Percentiles rank a stretch among this genome's conserved stretches.
Conservation (phyloP, 768 basidiomycete genomes). For the Nidularia pulvinata region DNA sequence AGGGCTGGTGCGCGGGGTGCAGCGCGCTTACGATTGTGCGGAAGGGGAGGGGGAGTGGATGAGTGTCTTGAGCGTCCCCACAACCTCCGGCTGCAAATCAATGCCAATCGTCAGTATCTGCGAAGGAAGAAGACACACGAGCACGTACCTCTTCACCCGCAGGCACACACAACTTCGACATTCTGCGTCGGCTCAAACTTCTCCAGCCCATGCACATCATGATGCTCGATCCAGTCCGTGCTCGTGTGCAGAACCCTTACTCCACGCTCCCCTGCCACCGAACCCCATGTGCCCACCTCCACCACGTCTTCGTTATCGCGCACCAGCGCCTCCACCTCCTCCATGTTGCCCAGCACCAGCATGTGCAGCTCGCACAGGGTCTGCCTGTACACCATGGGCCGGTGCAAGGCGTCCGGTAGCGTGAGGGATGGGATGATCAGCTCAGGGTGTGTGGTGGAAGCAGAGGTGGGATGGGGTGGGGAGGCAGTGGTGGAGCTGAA, state of each 20-base stretch:
- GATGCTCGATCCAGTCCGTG: constrained; percentile 56
- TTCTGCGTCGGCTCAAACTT: constrained; percentile 66
- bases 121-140: too few relatives aligned
- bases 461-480: constrained; percentile 30
- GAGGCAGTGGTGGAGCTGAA: constrained; percentile 65
- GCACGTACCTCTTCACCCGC: too few relatives aligned
- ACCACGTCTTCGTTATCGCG: constrained; percentile 72
- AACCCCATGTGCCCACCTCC: constrained; percentile 60
- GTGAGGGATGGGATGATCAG: constrained; percentile 72
- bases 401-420: constrained; percentile 59
- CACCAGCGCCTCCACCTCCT: constrained; percentile 42
- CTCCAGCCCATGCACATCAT: constrained; percentile 47
- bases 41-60: constrained; percentile 53
- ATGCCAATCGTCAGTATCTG: too few relatives aligned
- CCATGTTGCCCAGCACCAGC: constrained; percentile 44
- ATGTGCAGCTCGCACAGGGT: constrained; percentile 62
- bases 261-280: constrained; percentile 27
- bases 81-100: too few relatives aligned
- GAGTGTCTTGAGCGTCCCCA: constrained; percentile 25
- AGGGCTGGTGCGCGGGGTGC: constrained; percentile 52
- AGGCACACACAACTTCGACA: constrained; percentile 45
- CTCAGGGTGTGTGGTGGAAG: constrained; percentile 31
- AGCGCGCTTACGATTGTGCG: constrained; percentile 50
- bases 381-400: constrained; percentile 68
- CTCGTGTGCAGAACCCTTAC: constrained; percentile 52